A percentile compares a stretch with the other conserved stretches of the same genome.
Evolutionary conservation across 1,139 yeast species (phyloP).

Genomic region (Pichia sp.): DNA sequence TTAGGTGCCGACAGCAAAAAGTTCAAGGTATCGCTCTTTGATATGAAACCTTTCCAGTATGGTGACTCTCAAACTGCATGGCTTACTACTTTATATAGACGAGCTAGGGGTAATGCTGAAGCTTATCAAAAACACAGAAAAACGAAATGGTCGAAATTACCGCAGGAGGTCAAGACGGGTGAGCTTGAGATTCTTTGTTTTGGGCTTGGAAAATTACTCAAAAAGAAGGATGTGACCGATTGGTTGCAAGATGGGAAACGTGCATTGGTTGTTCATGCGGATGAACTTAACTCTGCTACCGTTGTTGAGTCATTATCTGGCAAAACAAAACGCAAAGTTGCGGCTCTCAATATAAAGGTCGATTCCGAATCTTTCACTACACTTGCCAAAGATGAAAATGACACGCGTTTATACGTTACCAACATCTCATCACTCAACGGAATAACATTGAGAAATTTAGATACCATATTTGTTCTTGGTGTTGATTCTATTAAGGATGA

Average conservation of each 20-base stretch:
- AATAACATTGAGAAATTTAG: slow-evolving; percentile 21
- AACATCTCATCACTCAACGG: slow-evolving; percentile 22
- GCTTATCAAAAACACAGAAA: slow-evolving; percentile 20
- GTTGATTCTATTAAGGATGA: slow-evolving; percentile 22
- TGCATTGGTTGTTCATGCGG: slow-evolving; percentile 22
- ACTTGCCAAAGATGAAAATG: slow-evolving; percentile 7
- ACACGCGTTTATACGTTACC: slow-evolving; percentile 15
- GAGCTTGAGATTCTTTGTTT: slow-evolving; percentile 20
- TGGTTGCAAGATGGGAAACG: slow-evolving; percentile 8
- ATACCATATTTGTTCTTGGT: slow-evolving; percentile 24
- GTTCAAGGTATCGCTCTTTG: slow-evolving; percentile 16
- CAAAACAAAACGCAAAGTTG: slow-evolving; percentile 8
- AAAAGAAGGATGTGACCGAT: slow-evolving; percentile 7
- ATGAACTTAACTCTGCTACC: slow-evolving; percentile 18
- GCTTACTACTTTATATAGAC: slow-evolving; percentile 18
- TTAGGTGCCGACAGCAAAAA: slow-evolving; percentile 3
- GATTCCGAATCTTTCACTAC: slow-evolving; percentile 16
- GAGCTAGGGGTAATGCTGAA: slow-evolving; percentile 17
- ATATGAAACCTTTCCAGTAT: slow-evolving; percentile 21
- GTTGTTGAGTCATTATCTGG: slow-evolving; percentile 13
- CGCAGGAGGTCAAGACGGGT: slow-evolving; percentile 14
- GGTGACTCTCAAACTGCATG: slow-evolving; percentile 16
- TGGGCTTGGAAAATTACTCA: slow-evolving; percentile 20
- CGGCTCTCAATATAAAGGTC: slow-evolving; percentile 8
- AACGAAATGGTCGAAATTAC: slow-evolving; percentile 15